These are phyloP conservation scores for Sphenostylis stenocarpa DNA, from an alignment of 306 rosid species.

Conservation along the genomic window DNA sequence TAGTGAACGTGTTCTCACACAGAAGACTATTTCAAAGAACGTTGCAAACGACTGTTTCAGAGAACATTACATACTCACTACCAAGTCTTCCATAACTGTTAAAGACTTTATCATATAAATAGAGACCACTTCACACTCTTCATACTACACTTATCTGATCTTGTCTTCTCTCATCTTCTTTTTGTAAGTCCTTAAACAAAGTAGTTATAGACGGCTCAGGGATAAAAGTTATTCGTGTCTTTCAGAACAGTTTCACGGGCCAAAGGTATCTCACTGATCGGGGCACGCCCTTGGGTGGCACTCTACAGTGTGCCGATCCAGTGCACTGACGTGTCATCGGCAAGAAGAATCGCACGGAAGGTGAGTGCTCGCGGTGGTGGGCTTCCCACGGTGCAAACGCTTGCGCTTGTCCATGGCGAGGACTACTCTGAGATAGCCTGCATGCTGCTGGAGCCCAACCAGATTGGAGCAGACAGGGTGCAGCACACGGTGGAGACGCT, in stretches of 20 bases:
- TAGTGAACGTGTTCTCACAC: too few species aligned
- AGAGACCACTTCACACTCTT: too few species aligned
- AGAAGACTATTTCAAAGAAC: too few species aligned
- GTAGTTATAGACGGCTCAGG: too few species aligned
- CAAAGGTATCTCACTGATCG: slow-evolving; percentile 73
- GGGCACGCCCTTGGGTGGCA: slow-evolving; percentile 75
- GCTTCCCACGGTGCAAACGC: slow-evolving; percentile 71
- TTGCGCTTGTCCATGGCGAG: slow-evolving; percentile 62
- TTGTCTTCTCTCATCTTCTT: too few species aligned
- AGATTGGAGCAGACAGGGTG: slow-evolving; percentile 70
- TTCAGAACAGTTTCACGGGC: slow-evolving; percentile 44
- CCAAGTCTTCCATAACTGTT: too few species aligned
- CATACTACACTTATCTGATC: too few species aligned
- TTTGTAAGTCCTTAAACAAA: too few species aligned
- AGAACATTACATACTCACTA: too few species aligned
- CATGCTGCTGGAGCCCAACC: slow-evolving; percentile 79
- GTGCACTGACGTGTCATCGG: slow-evolving; percentile 50
- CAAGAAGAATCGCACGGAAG: slow-evolving; percentile 64
- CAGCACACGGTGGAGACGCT: slow-evolving; percentile 69
- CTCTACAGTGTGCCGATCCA: slow-evolving; percentile 68
- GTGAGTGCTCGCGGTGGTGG: slow-evolving; percentile 94
- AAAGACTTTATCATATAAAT: too few species aligned
- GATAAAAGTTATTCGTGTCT: too few species aligned
- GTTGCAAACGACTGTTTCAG: too few species aligned
- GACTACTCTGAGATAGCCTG: slow-evolving; percentile 73